Conservation (phyloP, 805 yeast species). For the Priceomyces castillae region DNA sequence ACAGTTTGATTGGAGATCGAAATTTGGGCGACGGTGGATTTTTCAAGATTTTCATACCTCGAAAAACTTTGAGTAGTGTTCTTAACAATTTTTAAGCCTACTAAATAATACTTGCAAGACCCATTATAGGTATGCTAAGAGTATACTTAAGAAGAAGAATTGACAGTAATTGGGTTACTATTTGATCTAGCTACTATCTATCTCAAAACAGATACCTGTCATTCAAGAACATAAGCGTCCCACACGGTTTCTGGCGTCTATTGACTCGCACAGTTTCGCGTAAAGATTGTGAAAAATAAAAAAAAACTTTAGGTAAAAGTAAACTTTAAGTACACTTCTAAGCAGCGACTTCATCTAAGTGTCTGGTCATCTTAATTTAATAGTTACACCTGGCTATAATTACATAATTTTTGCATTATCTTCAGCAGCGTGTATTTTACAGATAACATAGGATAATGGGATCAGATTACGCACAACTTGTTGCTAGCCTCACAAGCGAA, state of each 20-base stretch:
- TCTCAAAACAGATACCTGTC: too few species aligned
- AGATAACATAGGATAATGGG: constrained; percentile 2
- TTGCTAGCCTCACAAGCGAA: constrained; percentile 45
- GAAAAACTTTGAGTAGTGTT: constrained; percentile 3
- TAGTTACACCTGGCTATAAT: too few species aligned
- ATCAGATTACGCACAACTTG: constrained; percentile 46
- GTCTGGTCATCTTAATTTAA: too few species aligned
- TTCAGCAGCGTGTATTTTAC: background rate
- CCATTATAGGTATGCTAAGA: too few species aligned
- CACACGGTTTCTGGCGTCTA: too few species aligned
- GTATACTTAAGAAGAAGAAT: too few species aligned
- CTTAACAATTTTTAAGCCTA: background rate
- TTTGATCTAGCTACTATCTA: too few species aligned
- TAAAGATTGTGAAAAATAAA: background rate
- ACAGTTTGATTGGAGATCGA: background rate
- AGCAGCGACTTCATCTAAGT: background rate
- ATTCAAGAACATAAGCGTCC: too few species aligned
- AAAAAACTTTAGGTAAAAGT: background rate
- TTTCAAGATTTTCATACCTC: constrained; percentile 3
- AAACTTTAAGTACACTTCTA: background rate
- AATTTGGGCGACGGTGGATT: constrained; percentile 2
- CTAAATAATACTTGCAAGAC: too few species aligned
- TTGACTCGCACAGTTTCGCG: background rate
- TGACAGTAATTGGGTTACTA: too few species aligned
- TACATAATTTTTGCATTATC: background rate